phyloP scores from a whole-genome alignment of 495 filamentous ascomycete species.

The Penicillium coprophilum region DNA sequence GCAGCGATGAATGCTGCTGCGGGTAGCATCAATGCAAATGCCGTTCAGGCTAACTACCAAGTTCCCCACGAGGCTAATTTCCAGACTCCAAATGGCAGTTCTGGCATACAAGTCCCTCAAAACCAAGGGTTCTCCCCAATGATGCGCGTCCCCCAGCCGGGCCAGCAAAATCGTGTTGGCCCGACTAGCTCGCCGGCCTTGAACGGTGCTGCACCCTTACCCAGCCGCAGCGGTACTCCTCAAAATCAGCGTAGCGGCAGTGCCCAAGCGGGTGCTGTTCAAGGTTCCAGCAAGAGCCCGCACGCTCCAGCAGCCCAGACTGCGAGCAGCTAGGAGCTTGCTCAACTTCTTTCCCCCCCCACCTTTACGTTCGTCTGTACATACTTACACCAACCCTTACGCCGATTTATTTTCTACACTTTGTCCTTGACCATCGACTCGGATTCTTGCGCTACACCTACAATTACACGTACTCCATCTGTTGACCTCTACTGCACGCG shows the following conservation, averaged over 20 bases:
- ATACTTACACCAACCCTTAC: conserved; percentile 3
- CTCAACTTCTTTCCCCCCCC: conserved; percentile 8
- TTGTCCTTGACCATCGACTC: conserved; percentile 17
- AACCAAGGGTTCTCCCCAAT: conserved; percentile 72
- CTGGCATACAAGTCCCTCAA: conserved; percentile 47
- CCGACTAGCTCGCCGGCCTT: conserved; percentile 42
- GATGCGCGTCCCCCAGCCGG: conserved; percentile 64
- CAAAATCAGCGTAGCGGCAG: conserved; percentile 51
- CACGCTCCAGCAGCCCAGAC: conserved; percentile 47
- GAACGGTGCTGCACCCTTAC: conserved; percentile 40
- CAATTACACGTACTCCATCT: conserved; percentile 13
- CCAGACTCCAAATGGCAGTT: conserved; percentile 37
- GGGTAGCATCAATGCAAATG: conserved; percentile 42
- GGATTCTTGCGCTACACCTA: conserved; percentile 16
- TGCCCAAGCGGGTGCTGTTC: conserved; percentile 37
- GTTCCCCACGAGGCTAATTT: conserved; percentile 44
- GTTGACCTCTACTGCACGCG: conserved; percentile 14
- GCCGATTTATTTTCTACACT: conserved; percentile 24
- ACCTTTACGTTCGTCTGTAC: conserved; percentile 9
- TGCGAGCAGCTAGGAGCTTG: conserved; percentile 28
- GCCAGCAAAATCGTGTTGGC: conserved; percentile 44
- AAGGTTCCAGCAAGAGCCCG: conserved; percentile 45
- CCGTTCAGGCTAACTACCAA: conserved; percentile 42
- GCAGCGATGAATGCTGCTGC: conserved; percentile 68
- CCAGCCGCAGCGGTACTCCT: conserved; percentile 51